Evolutionary conservation across 768 basidiomycete species (phyloP).

Genomic region (Coprinopsis strossmayeri): DNA sequence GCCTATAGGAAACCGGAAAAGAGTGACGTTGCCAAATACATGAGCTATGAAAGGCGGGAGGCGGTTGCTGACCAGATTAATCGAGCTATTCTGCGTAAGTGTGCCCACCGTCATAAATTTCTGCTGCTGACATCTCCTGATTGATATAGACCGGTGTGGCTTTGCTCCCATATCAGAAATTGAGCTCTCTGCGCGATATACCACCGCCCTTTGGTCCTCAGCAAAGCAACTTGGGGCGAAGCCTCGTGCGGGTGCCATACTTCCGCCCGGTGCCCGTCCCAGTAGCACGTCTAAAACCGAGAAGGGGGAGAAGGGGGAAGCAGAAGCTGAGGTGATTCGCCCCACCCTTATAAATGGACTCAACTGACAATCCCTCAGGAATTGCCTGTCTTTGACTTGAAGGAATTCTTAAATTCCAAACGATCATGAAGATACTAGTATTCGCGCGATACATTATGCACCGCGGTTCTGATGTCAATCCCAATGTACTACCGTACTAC

Average conservation of each 20-base stretch:
- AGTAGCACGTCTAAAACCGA: conserved; percentile 16
- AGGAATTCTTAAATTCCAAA: conserved; percentile 43
- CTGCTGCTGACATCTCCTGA: background rate
- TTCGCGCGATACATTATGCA: too few relatives aligned
- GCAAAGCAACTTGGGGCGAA: conserved; percentile 45
- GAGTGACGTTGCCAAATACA: conserved; percentile 69
- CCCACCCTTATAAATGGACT: background rate
- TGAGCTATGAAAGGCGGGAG: conserved; percentile 71
- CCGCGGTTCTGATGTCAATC: too few relatives aligned
- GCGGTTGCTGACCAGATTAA: conserved; percentile 86
- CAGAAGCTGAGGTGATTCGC: conserved; percentile 24
- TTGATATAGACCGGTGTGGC: conserved; percentile 40
- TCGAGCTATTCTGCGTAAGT: conserved; percentile 76
- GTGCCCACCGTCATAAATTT: background rate
- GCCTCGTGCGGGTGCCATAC: conserved; percentile 38
- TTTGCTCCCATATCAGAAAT: conserved; percentile 50
- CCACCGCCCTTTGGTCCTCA: conserved; percentile 51
- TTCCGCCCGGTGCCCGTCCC: conserved; percentile 29
- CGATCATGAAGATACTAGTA: conserved; percentile 22
- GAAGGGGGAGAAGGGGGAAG: conserved; percentile 28
- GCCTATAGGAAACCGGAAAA: conserved; percentile 80
- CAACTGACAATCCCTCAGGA: conserved; percentile 19
- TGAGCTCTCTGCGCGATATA: conserved; percentile 63
- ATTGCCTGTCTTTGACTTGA: conserved; percentile 50
- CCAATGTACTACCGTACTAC: conserved; percentile 32